Base-by-base conservation (phyloP, 805 yeast species). In the Torulaspora quercuum region DNA sequence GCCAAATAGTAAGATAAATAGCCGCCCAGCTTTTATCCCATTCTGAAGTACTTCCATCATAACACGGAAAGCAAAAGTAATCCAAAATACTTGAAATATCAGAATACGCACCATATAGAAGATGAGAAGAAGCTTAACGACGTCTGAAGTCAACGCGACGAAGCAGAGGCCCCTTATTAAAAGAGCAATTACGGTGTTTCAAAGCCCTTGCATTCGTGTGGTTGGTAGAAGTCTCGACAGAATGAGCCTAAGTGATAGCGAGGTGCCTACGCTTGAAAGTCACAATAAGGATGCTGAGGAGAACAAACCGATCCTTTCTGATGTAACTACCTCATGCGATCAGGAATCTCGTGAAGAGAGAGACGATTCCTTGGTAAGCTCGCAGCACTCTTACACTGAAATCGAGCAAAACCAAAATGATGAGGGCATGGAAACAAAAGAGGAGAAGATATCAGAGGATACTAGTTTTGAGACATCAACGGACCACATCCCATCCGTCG, bases 111-210 rank as follows among this genome's bases (percentile, higher is more conserved):
- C 13, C 21, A 16, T 7, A 16, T 6, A 4, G 10, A 17, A 16
- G n/a, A 39, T 39, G 44, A 29, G 39, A 12, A 39, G 44, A 20
- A 35, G 44, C 19, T 5, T 5, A 15, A 39, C 44, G 8, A 23
- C 36, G 8, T 31, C 12, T 19, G 29, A 17, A 18, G 20, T 30
- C 5, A 24, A 8, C 5, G 37, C 20, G 9, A 20, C 20, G 18
- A 20, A 20, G n/a, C 16, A 12, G 22, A 27, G 32, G 15, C 25
- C 27, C 6, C 13, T 26, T 15, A 30, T 23, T 10, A 23, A 27
- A 23, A 39, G 44, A 25, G 33, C 44, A n/a, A 34, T 34, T 6
- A 39, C 44, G 4, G 25, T 28, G 8, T 16, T 17, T 18, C 34
- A 33, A 15, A 12, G 22, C 7, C 33, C 36, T 8, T 25, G 39